Percentiles rank a stretch among this genome's conserved stretches.
Conservation (phyloP, 75 land plant species). For the Picea glauca region DNA sequence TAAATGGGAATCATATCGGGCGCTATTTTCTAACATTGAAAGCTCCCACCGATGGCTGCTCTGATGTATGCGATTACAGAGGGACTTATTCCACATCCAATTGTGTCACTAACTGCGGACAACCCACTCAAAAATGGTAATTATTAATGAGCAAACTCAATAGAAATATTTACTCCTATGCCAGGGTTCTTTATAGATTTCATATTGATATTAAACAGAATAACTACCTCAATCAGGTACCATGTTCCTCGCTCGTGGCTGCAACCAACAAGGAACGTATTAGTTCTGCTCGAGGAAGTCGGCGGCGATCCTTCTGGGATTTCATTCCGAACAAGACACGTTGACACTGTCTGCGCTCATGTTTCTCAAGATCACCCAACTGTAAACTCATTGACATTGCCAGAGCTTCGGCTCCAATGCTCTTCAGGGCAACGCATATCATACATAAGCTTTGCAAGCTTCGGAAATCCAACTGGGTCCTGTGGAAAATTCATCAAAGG, state of each 20-base stretch:
- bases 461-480: slow-evolving; percentile 30
- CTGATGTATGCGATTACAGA: slow-evolving; percentile 16
- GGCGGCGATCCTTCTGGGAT: slow-evolving; percentile 24
- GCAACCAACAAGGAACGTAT: slow-evolving; percentile 10
- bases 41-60: slow-evolving; percentile 22
- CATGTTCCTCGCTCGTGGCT: slow-evolving; percentile 25
- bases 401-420: slow-evolving; percentile 30
- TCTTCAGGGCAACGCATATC: slow-evolving; percentile 37
- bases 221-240: slow-evolving; percentile 12
- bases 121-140: slow-evolving; percentile 16
- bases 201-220: no score
- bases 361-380: slow-evolving; percentile 12
- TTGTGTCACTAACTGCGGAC: slow-evolving; percentile 11
- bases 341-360: slow-evolving; percentile 11
- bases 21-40: slow-evolving; percentile 14
- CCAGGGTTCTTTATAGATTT: no score
- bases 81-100: slow-evolving; percentile 15
- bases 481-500: slow-evolving; percentile 33
- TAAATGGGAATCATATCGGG: slow-evolving; percentile 44
- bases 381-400: neutral
- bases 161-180: no score
- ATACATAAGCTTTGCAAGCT: slow-evolving; percentile 31
- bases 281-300: slow-evolving; percentile 19
- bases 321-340: slow-evolving; percentile 15
- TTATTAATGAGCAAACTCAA: no score